phyloP scores from a whole-genome alignment of 345 rosid species.

The Citrus medica region DNA sequence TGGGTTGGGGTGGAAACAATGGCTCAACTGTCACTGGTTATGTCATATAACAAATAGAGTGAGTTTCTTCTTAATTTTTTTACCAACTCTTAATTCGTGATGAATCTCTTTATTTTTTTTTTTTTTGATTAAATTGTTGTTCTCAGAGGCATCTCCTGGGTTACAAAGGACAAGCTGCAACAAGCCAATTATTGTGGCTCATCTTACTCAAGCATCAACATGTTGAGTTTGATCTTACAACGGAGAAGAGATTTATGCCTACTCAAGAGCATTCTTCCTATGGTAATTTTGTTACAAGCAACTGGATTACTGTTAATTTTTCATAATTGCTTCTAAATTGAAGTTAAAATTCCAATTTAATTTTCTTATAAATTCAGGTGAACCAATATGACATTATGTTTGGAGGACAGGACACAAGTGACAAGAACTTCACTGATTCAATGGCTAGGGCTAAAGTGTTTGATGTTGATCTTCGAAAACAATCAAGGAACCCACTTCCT shows the following conservation, averaged over 20 bases:
- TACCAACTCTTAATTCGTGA: too few species aligned
- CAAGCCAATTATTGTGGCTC: slow-evolving; percentile 97
- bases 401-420: slow-evolving; percentile 98
- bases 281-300: slow-evolving; percentile 40
- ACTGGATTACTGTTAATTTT: neutral
- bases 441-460: slow-evolving; percentile 91
- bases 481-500: too few species aligned
- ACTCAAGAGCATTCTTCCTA: slow-evolving; percentile 81
- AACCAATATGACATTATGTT: slow-evolving; percentile 87
- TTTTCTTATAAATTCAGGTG: slow-evolving; percentile 34
- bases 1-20: slow-evolving; percentile 85
- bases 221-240: slow-evolving; percentile 90
- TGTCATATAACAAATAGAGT: slow-evolving; percentile 24
- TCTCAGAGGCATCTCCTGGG: slow-evolving; percentile 93
- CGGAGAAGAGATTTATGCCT: slow-evolving; percentile 98
- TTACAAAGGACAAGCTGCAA: slow-evolving; percentile 94
- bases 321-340: neutral
- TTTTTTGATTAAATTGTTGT: neutral
- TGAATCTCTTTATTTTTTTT: neutral
- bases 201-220: slow-evolving; percentile 84
- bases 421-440: slow-evolving; percentile 93
- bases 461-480: too few species aligned
- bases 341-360: neutral
- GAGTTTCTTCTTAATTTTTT: neutral
- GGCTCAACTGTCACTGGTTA: neutral